Base-by-base conservation (phyloP, 305 asterid species). In the Petunia hybrid region DNA sequence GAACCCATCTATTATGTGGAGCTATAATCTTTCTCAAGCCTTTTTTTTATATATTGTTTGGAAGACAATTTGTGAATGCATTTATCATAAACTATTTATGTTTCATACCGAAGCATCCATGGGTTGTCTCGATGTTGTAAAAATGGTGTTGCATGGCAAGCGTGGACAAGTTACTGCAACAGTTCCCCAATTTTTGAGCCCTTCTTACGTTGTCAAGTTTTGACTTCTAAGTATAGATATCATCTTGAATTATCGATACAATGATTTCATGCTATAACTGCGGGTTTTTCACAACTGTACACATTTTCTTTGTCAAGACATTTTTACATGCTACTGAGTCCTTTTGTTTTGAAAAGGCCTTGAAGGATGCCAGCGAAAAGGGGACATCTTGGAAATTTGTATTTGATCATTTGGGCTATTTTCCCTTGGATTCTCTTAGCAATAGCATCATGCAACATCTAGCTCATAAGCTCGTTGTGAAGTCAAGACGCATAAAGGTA, bases 101-200 rank as follows among this genome's bases (percentile, higher is more conserved):
- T 71, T 76, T 77, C 93, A 95, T 98, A 95, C 93, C 81, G 97
- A 95, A 89, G 93, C 98, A 57, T 98, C 98, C 48, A 91, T 92
- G 35, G 98, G 93, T 77, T 93, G 98, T 90, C 98, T 93, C 55
- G 92, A 98, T 80, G 98, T 97, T 45, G 93, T 93, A 81, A 92
- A 90, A 80, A 91, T 95, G 55, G 98, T 94, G 83, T 80, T 94
- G 80, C 93, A 95, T 0, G 94, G 98, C 74, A 86, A 98, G 82
- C 95, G 98, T 85, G 98, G 98, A 66, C 98, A 95, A 82, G 97
- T 95, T 81, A 95, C 97, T 41, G 96, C 96, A 40, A 97, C 93
- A 80, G 94, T 95, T 84, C 97, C 98, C 31, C 98, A 93, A 83
- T 95, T 97, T 3, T 98, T 98, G 68, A 95, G 98, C 22, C 98